Percentiles rank a stretch among this genome's conserved stretches.
These are phyloP conservation scores for Gossypium herbaceum DNA, from an alignment of 345 rosid genomes.

Conservation along the genomic window DNA sequence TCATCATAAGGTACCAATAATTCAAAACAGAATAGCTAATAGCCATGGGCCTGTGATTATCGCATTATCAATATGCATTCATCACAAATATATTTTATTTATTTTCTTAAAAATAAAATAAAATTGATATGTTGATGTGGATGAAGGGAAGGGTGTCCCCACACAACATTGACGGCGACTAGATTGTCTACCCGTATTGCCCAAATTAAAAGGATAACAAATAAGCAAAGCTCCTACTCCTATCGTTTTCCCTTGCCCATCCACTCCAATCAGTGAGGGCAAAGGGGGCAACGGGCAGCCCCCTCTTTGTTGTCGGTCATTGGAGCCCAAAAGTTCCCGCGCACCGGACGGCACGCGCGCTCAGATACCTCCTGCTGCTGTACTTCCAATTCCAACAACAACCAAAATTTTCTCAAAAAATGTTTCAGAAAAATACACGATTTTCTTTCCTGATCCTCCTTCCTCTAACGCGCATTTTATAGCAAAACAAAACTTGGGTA, in stretches of 20 bases:
- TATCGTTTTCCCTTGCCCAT: conserved; percentile 37
- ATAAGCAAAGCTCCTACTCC: not conserved
- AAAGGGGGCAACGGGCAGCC: conserved; percentile 17
- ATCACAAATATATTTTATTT: too few relatives aligned
- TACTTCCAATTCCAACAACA: not conserved
- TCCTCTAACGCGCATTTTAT: not conserved
- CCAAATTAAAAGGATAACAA: conserved; percentile 10
- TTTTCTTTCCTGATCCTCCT: not conserved
- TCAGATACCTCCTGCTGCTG: conserved; percentile 30
- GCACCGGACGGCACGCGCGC: conserved; percentile 81
- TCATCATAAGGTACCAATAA: too few relatives aligned
- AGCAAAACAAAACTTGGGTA: conserved; percentile 17
- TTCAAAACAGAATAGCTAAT: too few relatives aligned
- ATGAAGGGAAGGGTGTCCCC: conserved; percentile 26
- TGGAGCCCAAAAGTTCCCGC: conserved; percentile 32
- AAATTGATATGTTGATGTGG: not conserved
- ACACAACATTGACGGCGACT: conserved; percentile 32
- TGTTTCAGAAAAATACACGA: not conserved
- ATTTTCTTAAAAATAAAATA: too few relatives aligned
- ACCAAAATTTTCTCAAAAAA: not conserved
- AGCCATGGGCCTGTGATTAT: too few relatives aligned
- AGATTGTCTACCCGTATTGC: conserved; percentile 16
- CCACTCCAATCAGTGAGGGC: not conserved
- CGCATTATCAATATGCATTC: too few relatives aligned
- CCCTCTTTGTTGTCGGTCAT: conserved; percentile 16